Percentiles rank a stretch among this genome's conserved stretches.
Evolutionary conservation across 1,139 yeast species (phyloP).

Genomic region (Scheffersomyces illinoinensis): DNA sequence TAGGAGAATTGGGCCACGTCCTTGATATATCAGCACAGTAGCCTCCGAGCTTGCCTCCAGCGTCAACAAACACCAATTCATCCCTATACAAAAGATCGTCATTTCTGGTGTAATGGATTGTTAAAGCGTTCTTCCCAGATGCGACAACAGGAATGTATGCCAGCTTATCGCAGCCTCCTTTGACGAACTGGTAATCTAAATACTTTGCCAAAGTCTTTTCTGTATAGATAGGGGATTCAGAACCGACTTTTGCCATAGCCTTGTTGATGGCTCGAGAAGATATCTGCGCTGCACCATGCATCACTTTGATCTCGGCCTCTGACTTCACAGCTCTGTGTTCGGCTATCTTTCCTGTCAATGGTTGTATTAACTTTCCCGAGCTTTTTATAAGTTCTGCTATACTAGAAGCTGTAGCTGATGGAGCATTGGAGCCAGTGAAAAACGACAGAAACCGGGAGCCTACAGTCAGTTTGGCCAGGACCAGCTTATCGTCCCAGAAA

Average conservation of each 20-base stretch:
- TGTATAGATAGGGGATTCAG: constrained; percentile 48
- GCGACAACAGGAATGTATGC: constrained; percentile 98
- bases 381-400: constrained; percentile 21
- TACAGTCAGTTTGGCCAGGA: constrained; percentile 10
- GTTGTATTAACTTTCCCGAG: constrained; percentile 37
- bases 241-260: constrained; percentile 66
- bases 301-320: constrained; percentile 67
- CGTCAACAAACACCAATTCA: constrained; percentile 90
- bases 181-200: constrained; percentile 77
- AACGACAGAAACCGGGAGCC: constrained; percentile 10
- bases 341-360: constrained; percentile 53
- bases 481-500: constrained; percentile 47
- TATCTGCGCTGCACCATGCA: constrained; percentile 81
- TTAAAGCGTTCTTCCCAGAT: constrained; percentile 81
- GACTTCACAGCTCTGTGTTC: constrained; percentile 71
- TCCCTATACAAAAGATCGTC: constrained; percentile 74
- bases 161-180: constrained; percentile 84
- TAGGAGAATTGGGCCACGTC: constrained; percentile 85
- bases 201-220: constrained; percentile 83
- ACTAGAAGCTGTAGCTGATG: constrained; percentile 6
- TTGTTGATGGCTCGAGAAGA: constrained; percentile 82
- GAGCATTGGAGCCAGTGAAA: constrained; percentile 8
- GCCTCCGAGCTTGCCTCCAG: constrained; percentile 93
- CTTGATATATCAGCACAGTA: constrained; percentile 95
- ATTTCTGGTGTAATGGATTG: constrained; percentile 88